phyloP scores from a whole-genome alignment of 495 filamentous ascomycete species.

The Rostrohypoxylon terebratum region DNA sequence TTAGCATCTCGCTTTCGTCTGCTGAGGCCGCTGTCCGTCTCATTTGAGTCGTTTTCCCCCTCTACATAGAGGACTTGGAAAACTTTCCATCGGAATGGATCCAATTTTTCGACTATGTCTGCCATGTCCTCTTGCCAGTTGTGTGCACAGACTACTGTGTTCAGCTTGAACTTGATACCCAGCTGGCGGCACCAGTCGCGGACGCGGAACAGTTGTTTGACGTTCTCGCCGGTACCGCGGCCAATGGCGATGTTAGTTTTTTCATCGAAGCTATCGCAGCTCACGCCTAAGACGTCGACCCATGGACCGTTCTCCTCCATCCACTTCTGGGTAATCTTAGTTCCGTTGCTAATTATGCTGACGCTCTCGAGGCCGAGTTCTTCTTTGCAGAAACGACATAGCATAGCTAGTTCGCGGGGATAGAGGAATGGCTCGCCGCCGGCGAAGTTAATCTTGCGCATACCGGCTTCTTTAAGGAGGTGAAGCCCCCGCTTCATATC shows the following conservation, averaged over 20 bases:
- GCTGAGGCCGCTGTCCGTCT: constrained; percentile 36
- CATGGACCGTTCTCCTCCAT: constrained; percentile 55
- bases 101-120: constrained; percentile 52
- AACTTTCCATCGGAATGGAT: constrained; percentile 69
- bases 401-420: constrained; percentile 57
- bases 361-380: constrained; percentile 63
- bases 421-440: constrained; percentile 72
- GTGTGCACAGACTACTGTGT: constrained; percentile 65
- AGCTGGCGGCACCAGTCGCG: constrained; percentile 59
- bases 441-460: constrained; percentile 70
- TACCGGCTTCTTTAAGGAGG: constrained; percentile 64
- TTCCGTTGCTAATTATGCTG: constrained; percentile 67
- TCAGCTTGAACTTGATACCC: constrained; percentile 69
- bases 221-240: constrained; percentile 60
- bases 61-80: constrained; percentile 69
- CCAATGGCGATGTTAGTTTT: constrained; percentile 65
- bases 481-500: constrained; percentile 59
- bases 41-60: constrained; percentile 65
- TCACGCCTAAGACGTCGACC: constrained; percentile 67
- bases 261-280: constrained; percentile 69
- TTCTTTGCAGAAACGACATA: constrained; percentile 64
- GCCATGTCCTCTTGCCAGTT: constrained; percentile 70
- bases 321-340: constrained; percentile 59
- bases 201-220: constrained; percentile 57
- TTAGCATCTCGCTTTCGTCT: constrained; percentile 57